phyloP scores from a whole-genome alignment of 2,329 filamentous ascomycete species.

The Fusarium piperis region DNA sequence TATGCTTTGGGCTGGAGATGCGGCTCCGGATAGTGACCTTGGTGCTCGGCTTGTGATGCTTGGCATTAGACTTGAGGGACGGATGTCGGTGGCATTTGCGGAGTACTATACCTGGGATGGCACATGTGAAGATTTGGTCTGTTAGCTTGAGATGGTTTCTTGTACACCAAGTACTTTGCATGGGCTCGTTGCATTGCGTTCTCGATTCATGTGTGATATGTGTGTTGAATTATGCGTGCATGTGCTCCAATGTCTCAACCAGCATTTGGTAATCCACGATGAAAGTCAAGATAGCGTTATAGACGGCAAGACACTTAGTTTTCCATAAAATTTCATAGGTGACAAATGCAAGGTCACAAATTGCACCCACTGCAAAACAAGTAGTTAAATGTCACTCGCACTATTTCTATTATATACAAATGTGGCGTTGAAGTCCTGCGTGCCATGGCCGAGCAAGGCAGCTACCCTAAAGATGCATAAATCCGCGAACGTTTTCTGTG shows the following conservation, averaged over 20 bases:
- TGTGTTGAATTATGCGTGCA: background rate
- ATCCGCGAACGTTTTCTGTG: background rate
- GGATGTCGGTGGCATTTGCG: background rate
- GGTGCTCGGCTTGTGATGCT: background rate
- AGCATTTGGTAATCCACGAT: background rate
- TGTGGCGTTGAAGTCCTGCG: background rate
- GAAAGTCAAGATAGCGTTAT: background rate
- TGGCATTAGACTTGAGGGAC: background rate
- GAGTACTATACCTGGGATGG: background rate
- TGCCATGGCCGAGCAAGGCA: background rate
- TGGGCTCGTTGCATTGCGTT: background rate
- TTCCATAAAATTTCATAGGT: background rate
- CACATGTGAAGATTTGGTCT: background rate
- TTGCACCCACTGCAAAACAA: too few species aligned
- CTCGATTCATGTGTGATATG: background rate
- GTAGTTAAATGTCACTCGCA: background rate
- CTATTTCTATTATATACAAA: background rate
- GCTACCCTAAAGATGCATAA: background rate
- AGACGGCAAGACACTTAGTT: background rate
- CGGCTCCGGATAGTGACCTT: background rate
- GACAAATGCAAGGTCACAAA: background rate
- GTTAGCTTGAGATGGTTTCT: background rate
- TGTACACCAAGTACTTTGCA: background rate
- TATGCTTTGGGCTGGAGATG: background rate
- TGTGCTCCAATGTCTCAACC: background rate